Conservation (phyloP, 352 stramenopile species). For the Pythium phragmitis region DNA sequence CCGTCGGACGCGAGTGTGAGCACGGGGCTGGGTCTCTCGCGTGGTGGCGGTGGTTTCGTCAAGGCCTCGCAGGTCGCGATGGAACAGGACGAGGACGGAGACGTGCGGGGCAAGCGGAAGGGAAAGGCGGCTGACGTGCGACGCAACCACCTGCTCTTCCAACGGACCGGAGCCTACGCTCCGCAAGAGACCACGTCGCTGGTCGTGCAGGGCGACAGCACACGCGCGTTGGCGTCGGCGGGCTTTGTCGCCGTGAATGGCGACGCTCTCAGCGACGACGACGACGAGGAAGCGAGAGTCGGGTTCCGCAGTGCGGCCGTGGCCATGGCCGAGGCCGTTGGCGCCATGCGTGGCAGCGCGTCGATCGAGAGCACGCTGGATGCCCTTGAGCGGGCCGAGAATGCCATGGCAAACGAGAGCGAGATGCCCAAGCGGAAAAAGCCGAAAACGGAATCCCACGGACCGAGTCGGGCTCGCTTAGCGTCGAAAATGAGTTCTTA, state of each 20-base stretch:
- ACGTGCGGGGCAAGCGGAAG: background rate
- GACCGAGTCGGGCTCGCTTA: conserved; percentile 3
- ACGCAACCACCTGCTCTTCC: conserved; percentile 44
- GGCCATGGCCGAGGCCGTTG: conserved; percentile 8
- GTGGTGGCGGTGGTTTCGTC: conserved; percentile 13
- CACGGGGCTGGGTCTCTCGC: background rate
- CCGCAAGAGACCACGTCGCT: conserved; percentile 49
- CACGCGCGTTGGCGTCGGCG: conserved; percentile 35
- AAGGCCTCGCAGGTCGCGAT: conserved; percentile 14
- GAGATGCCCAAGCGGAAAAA: background rate
- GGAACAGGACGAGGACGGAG: conserved; percentile 25
- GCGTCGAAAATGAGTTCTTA: conserved; percentile 20
- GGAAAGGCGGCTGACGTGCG: conserved; percentile 33
- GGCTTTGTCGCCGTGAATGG: conserved; percentile 64
- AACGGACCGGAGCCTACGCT: conserved; percentile 42
- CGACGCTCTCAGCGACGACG: conserved; percentile 35
- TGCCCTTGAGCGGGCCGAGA: conserved; percentile 45
- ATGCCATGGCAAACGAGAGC: conserved; percentile 3
- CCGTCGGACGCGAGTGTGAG: background rate
- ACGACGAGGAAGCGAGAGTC: conserved; percentile 5
- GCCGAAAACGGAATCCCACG: background rate
- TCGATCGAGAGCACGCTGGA: conserved; percentile 40
- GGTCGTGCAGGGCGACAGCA: conserved; percentile 33
- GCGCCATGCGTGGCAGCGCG: background rate
- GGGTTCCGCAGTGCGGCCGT: conserved; percentile 7